Base-by-base conservation (phyloP, 768 basidiomycete genomes). In the Amanita rubescens region DNA sequence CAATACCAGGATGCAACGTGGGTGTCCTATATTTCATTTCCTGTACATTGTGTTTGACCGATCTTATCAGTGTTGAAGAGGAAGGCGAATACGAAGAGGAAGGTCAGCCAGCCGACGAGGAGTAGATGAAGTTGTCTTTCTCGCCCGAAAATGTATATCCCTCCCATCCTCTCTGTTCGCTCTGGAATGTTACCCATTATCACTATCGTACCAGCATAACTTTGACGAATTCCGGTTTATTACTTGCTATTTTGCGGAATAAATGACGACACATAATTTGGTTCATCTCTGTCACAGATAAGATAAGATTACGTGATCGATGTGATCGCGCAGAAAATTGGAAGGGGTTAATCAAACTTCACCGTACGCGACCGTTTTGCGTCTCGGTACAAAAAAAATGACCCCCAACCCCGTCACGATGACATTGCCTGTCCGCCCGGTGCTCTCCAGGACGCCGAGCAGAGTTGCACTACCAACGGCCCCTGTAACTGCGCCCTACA, bases 1-100 rank as follows among this genome's bases (percentile, higher is more conserved):
- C 91, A 93, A 71, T 93, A 93, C 74, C 90, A 93, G 74, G 90
- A 93, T 65, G 90, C 90, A 39, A 92, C 90, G 88, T 92, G 71
- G 57, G 89, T 83, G 52, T 24, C 19, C 25, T 22, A 33, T 12
- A 4, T n/a, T 32, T 24, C 19, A 15, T 32, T n/a, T 24, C 15
- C 10, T 14, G 5, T 15, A 48, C 15, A 44, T 14, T 27, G 27
- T 47, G 8, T 56, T 39, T 14, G 3, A 57, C 30, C 14, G 9
- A 3, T 4, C 5, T 3, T 3, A 1, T 35, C 11, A 90, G 90
- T 51, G 84, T 80, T 51, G 90, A 92, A 67, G 90, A 92, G 67
- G 90, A 93, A 65, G 88, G 74, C 58, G 90, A 91, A 66, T 93
- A 91, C 67, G 90, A 92, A 74, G 90, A 92, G 68, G 89, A 91